Evolutionary conservation across 306 rosid species (phyloP).

Genomic region (Prinsepia uniflora): DNA sequence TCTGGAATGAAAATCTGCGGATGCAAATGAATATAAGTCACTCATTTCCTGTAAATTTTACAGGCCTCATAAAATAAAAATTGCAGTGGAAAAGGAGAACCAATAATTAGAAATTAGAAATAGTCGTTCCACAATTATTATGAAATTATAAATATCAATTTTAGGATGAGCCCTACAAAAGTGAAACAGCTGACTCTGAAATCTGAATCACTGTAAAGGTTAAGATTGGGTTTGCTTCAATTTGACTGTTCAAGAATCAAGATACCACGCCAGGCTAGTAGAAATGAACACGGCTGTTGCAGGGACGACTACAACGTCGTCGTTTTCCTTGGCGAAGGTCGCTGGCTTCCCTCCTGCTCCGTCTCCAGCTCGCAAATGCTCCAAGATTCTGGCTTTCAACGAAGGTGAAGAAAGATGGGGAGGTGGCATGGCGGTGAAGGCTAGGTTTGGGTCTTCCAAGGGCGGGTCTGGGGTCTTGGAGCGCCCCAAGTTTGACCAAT

Average conservation of each 20-base stretch:
- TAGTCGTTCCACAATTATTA: neutral
- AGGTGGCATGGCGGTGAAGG: slow-evolving; percentile 9
- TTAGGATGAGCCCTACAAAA: neutral
- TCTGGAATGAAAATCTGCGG: neutral
- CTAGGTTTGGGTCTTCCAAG: slow-evolving; percentile 27
- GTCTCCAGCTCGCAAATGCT: neutral
- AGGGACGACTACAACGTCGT: neutral
- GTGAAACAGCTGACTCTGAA: neutral
- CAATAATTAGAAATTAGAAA: neutral
- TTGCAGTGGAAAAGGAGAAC: neutral
- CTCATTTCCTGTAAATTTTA: neutral
- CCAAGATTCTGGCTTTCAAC: neutral
- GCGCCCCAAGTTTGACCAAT: slow-evolving; percentile 24
- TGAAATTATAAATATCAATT: neutral
- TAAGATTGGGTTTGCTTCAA: too few species aligned
- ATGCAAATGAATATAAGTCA: neutral
- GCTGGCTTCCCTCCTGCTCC: neutral
- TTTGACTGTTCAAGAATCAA: neutral
- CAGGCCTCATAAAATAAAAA: neutral
- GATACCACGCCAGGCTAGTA: neutral
- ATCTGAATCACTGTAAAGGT: too few species aligned
- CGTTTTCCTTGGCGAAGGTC: neutral
- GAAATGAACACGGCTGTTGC: slow-evolving; percentile 9
- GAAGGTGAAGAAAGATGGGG: neutral
- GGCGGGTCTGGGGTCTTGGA: slow-evolving; percentile 27